Evolutionary conservation across 139 green algal species (phyloP).

Genomic region (Chlorokybus atmophyticus): DNA sequence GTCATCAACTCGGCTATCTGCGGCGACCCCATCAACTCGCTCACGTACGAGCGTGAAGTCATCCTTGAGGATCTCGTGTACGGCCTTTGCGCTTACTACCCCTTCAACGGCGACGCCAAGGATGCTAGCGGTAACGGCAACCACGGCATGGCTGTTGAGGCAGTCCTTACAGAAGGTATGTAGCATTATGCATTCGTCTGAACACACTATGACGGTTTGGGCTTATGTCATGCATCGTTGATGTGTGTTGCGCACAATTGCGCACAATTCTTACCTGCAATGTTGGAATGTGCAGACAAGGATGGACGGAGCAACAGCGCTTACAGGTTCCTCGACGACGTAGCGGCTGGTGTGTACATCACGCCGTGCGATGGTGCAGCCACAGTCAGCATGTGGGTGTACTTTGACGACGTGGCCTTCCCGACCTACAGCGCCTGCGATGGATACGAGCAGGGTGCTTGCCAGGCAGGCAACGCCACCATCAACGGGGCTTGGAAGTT

Average conservation of each 20-base stretch:
- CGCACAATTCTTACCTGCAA: no score
- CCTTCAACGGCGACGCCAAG: constrained; percentile 6
- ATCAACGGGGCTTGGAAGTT: constrained; percentile 15
- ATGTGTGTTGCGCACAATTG: no score
- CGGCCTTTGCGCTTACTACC: constrained; percentile 17
- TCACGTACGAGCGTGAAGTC: no score
- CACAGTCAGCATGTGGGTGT: constrained; percentile 22
- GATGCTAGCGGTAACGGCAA: constrained; percentile 9
- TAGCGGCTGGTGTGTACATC: constrained; percentile 4
- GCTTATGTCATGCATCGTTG: no score
- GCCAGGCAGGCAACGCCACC: not conserved
- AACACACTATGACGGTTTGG: no score
- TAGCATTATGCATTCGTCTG: no score
- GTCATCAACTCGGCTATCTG: no score
- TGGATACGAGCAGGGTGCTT: constrained; percentile 3
- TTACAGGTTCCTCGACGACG: constrained; percentile 6
- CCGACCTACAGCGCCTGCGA: not conserved
- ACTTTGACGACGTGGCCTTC: constrained; percentile 6
- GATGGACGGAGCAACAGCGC: constrained; percentile 5
- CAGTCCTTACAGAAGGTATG: no score
- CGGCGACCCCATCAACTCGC: no score
- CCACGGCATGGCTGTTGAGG: constrained; percentile 4
- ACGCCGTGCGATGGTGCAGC: not conserved
- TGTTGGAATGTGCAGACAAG: no score
- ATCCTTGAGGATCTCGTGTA: constrained; percentile 9